These are phyloP conservation scores for Apophysomyces ossiformis DNA, from an alignment of 371 early-diverging fungal genomes.

Conservation along the genomic window DNA sequence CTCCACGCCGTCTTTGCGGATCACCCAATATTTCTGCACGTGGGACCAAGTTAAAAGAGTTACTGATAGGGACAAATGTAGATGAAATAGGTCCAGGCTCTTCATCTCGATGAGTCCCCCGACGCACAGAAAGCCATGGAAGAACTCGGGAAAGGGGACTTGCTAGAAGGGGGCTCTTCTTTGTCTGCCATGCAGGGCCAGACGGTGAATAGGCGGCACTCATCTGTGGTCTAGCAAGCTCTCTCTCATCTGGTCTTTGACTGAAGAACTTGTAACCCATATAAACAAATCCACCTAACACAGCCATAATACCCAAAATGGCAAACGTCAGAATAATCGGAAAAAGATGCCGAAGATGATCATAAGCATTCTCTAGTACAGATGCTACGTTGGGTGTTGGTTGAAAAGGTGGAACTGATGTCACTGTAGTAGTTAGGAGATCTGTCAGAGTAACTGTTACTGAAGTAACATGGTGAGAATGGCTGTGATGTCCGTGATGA, in stretches of 20 bases:
- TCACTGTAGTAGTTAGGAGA: not conserved
- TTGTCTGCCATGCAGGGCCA: not conserved
- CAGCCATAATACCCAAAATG: constrained; percentile 35
- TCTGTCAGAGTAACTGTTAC: not conserved
- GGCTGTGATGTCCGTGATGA: not conserved
- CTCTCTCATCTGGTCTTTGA: not conserved
- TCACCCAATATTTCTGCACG: constrained; percentile 40
- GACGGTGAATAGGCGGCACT: not conserved
- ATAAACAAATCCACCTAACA: constrained; percentile 25
- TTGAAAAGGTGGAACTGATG: not conserved
- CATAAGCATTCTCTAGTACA: not conserved
- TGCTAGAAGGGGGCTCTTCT: constrained; percentile 5
- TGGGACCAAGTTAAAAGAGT: constrained; percentile 43
- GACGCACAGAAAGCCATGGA: constrained; percentile 22
- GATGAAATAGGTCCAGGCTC: constrained; percentile 22
- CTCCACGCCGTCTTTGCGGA: constrained; percentile 45
- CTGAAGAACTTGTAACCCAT: constrained; percentile 32
- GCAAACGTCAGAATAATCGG: constrained; percentile 43
- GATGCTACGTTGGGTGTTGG: not conserved
- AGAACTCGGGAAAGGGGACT: constrained; percentile 18
- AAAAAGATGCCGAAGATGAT: constrained; percentile 21
- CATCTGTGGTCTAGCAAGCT: constrained; percentile 5
- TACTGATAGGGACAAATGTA: constrained; percentile 35
- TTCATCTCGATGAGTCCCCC: not conserved
- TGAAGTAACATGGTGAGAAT: not conserved